A percentile compares a stretch with the other conserved stretches of the same genome.
phyloP scores from a whole-genome alignment of 352 stramenopile genomes.

The Phytophthora constricta region DNA sequence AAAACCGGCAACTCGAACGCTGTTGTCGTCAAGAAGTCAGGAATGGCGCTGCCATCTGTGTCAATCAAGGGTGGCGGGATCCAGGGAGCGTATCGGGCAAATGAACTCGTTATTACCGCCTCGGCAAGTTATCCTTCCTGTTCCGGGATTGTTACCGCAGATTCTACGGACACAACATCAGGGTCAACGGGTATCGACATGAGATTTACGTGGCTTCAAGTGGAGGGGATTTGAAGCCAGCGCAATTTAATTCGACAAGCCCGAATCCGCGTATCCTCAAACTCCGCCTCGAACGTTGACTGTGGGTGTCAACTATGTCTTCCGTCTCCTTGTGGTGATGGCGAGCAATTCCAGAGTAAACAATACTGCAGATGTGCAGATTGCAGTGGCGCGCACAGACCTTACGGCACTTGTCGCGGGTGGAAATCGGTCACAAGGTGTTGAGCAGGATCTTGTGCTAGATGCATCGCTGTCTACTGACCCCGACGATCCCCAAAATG shows the following conservation, averaged over 20 bases:
- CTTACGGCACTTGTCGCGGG: slow-evolving; percentile 46
- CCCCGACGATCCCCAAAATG: slow-evolving; percentile 49
- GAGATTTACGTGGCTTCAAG: slow-evolving; percentile 62
- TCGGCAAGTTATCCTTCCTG: slow-evolving; percentile 56
- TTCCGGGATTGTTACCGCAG: slow-evolving; percentile 21
- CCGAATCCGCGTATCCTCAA: slow-evolving; percentile 60
- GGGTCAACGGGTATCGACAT: slow-evolving; percentile 44
- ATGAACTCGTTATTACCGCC: slow-evolving; percentile 50
- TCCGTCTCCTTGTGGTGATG: slow-evolving; percentile 64
- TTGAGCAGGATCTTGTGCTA: slow-evolving; percentile 57
- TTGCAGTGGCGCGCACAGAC: slow-evolving; percentile 49
- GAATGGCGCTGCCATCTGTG: slow-evolving; percentile 58
- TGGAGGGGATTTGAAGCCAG: slow-evolving; percentile 43
- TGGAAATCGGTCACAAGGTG: slow-evolving; percentile 56
- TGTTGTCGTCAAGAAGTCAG: slow-evolving; percentile 54
- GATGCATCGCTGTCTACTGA: slow-evolving; percentile 63
- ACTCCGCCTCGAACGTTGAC: slow-evolving; percentile 57
- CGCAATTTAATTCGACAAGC: slow-evolving; percentile 59
- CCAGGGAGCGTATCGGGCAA: slow-evolving; percentile 48
- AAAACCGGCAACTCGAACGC: slow-evolving; percentile 48
- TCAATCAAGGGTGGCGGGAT: slow-evolving; percentile 54
- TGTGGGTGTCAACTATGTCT: slow-evolving; percentile 64
- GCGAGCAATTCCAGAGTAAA: slow-evolving; percentile 47
- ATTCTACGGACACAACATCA: slow-evolving; percentile 16
- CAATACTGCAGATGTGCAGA: slow-evolving; percentile 56